Conservation (phyloP, 768 basidiomycete species). For the Phanerochaete carnosa region DNA sequence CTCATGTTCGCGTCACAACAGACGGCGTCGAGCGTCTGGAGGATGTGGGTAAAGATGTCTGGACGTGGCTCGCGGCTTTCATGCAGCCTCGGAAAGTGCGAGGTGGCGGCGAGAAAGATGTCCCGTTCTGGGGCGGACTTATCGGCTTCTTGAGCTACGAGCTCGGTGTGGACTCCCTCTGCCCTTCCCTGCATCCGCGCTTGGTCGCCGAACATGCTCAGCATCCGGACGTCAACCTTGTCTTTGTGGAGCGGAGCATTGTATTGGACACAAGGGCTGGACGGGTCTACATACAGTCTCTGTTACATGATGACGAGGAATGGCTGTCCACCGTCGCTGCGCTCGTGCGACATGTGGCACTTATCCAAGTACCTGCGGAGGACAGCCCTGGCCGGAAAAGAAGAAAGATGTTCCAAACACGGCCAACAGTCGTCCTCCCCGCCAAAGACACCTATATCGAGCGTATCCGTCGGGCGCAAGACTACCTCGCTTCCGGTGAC, state of each 20-base stretch:
- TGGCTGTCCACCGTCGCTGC: constrained; percentile 53
- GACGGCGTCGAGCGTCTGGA: constrained; percentile 19
- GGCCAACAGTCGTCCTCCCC: constrained; percentile 44
- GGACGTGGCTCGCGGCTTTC: constrained; percentile 73
- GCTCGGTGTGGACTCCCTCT: constrained; percentile 59
- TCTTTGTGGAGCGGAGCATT: constrained; percentile 78
- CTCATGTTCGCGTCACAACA: constrained; percentile 41
- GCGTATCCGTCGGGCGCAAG: constrained; percentile 67
- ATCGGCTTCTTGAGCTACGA: constrained; percentile 80
- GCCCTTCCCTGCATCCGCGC: constrained; percentile 34
- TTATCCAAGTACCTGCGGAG: constrained; percentile 12
- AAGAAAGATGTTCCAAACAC: constrained; percentile 15
- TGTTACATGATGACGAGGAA: constrained; percentile 50
- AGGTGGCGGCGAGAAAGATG: constrained; percentile 41
- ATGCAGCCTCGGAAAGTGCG: constrained; percentile 50
- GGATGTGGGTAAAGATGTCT: constrained; percentile 48
- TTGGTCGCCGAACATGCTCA: constrained; percentile 16
- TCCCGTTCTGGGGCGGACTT: constrained; percentile 85
- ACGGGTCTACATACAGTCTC: constrained; percentile 60
- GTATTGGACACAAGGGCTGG: constrained; percentile 56
- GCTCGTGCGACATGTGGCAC: constrained; percentile 23
- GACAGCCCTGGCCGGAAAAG: constrained; percentile 3
- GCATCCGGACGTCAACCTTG: constrained; percentile 72
- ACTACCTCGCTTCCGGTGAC: constrained; percentile 76
- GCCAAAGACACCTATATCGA: constrained; percentile 59